phyloP scores from a whole-genome alignment of 441 rosid species.

The Bruguiera hainesii region DNA sequence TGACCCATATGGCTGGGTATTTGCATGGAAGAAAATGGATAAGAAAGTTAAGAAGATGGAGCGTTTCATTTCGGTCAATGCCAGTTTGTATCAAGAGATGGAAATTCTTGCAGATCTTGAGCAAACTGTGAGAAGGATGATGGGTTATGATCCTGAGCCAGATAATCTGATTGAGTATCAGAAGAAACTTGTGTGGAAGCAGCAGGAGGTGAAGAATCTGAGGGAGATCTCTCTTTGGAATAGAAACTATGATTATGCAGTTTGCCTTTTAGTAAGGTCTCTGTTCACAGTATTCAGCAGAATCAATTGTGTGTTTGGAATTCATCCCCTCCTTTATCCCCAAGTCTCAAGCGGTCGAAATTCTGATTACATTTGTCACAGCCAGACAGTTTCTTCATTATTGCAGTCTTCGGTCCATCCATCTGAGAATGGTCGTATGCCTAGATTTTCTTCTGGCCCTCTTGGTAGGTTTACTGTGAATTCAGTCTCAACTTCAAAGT shows the following conservation, averaged over 20 bases:
- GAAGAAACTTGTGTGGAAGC: slow-evolving; percentile 85
- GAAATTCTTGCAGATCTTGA: slow-evolving; percentile 77
- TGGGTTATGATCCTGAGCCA: slow-evolving; percentile 47
- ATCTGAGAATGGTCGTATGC: slow-evolving; percentile 44
- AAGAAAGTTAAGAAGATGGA: slow-evolving; percentile 88
- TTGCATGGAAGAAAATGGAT: slow-evolving; percentile 78
- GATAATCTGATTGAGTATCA: slow-evolving; percentile 60
- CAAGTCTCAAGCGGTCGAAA: slow-evolving; percentile 39
- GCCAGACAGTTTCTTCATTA: slow-evolving; percentile 70
- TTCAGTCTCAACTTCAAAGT: slow-evolving; percentile 47
- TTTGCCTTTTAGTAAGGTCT: slow-evolving; percentile 65
- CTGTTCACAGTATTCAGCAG: slow-evolving; percentile 66
- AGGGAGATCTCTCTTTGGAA: slow-evolving; percentile 84
- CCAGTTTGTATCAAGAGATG: slow-evolving; percentile 82
- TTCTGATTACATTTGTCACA: slow-evolving; percentile 56
- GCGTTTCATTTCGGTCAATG: slow-evolving; percentile 64
- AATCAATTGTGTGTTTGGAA: slow-evolving; percentile 68
- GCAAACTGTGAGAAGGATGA: slow-evolving; percentile 77
- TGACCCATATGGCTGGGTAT: slow-evolving; percentile 73
- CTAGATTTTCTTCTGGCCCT: slow-evolving; percentile 84
- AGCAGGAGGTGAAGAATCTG: slow-evolving; percentile 75
- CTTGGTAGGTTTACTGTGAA: slow-evolving; percentile 43
- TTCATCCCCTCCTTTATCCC: slow-evolving; percentile 35
- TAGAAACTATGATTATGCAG: slow-evolving; percentile 72
- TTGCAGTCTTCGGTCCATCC: slow-evolving; percentile 55